A percentile compares a stretch with the other conserved stretches of the same genome.
phyloP scores from a whole-genome alignment of 768 basidiomycete genomes.

The Exidia glandulosa region DNA sequence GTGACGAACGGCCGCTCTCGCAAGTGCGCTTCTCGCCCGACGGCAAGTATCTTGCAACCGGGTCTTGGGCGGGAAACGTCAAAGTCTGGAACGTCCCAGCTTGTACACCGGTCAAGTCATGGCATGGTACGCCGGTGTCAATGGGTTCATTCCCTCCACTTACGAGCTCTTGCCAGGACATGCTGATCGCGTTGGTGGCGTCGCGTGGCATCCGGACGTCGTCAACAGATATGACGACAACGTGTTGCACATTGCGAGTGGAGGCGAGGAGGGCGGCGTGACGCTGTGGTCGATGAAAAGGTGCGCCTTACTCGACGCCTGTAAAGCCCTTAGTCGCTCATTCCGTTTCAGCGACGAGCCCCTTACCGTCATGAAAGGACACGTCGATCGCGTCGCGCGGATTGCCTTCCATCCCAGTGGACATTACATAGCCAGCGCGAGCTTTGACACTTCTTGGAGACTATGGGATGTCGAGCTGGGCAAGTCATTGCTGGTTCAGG shows the following conservation, averaged over 20 bases:
- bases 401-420: slow-evolving; percentile 97
- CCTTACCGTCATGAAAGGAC: slow-evolving; percentile 77
- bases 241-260: slow-evolving; percentile 76
- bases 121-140: slow-evolving; percentile 45
- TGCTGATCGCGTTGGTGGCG: slow-evolving; percentile 82
- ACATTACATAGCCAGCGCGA: slow-evolving; percentile 84
- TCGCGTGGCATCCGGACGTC: slow-evolving; percentile 95
- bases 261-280: slow-evolving; percentile 77
- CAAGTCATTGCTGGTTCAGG: slow-evolving; percentile 79
- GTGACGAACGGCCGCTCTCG: slow-evolving; percentile 89
- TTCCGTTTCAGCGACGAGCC: slow-evolving; percentile 52
- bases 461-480: slow-evolving; percentile 85
- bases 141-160: background rate
- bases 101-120: slow-evolving; percentile 65
- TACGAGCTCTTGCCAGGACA: slow-evolving; percentile 44
- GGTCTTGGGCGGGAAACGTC: slow-evolving; percentile 91
- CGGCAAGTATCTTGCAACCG: slow-evolving; percentile 77
- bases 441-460: slow-evolving; percentile 95
- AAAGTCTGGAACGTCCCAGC: slow-evolving; percentile 94
- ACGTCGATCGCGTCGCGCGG: slow-evolving; percentile 82
- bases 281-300: slow-evolving; percentile 83
- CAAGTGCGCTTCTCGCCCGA: slow-evolving; percentile 93
- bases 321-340: background rate
- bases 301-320: slow-evolving; percentile 34
- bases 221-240: slow-evolving; percentile 57